Base-by-base conservation (phyloP, 2,329 filamentous ascomycete genomes). In the Stemphylium beticola region DNA sequence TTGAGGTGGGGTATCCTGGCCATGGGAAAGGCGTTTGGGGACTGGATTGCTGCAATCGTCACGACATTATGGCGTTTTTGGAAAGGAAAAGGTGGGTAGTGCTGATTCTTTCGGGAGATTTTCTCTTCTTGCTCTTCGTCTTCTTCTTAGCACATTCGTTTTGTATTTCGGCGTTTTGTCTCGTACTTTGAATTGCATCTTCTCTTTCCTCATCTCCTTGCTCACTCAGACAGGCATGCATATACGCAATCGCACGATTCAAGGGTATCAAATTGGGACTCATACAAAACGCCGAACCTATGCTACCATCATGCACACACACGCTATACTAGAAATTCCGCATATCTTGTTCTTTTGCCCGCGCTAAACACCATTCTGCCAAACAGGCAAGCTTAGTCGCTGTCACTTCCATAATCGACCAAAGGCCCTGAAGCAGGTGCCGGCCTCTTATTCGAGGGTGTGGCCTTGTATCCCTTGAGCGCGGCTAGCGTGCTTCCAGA, bases 371-470 rank as follows among this genome's bases (percentile, higher is more conserved):
- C 26, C 26, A 29, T 29, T 29, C 24, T 42, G 15, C 12, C 11
- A 32, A 10, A 20, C 10, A 6, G 34, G 14, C 2, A 4, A 26
- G 7, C 12, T 48, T 26, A 57, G 17, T 88, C 85, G 61, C 84
- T 89, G 57, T 96, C 93, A 71, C 91, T 97, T 51, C 87, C 92
- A 69, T 99, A 99, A 22, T 84, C 90, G 17, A 97, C 95, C 61
- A 98, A 78, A 6, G 92, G 90, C 1, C 91, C 91, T 15, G 84
- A 76, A 24, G 85, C 77, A 24, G 82, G 77, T 9, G 83, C 75
- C 47, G 86, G 46, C 34, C 62, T 82, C 70, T 83, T 85, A 65
- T 81, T 80, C 41, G 80, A 75, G 33, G 77, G 72, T 8, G 58
- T 61, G 15, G 71, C 66, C 12, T 62, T 72, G 39, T 77, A 81